Evolutionary conservation across 257 asterid species (phyloP).

Genomic region (Lycium barbarum): DNA sequence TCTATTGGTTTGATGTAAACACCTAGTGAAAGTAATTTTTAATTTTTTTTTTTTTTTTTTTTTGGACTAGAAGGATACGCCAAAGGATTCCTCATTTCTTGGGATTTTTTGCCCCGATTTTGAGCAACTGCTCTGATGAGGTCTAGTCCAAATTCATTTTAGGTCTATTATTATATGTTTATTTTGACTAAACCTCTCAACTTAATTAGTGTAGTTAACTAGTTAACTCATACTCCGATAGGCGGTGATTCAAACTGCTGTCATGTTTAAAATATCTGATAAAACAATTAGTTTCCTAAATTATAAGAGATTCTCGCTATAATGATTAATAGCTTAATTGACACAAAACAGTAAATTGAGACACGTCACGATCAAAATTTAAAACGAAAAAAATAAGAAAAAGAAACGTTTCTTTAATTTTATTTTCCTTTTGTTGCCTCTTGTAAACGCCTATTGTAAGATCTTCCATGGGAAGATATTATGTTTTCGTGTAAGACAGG

Average conservation of each 20-base stretch:
- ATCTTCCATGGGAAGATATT: neutral
- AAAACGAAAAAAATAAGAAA: neutral
- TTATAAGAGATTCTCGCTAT: neutral
- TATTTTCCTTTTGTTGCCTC: neutral
- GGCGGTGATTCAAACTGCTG: neutral
- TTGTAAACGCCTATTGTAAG: neutral
- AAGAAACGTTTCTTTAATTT: neutral
- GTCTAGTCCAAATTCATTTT: neutral
- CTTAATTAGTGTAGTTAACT: neutral
- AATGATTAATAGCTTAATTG: neutral
- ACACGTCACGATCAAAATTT: neutral
- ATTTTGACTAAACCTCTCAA: neutral
- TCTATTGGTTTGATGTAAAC: too few relatives aligned
- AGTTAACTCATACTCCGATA: neutral
- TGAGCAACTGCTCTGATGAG: neutral
- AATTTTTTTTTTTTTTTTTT: neutral
- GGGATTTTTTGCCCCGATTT: neutral
- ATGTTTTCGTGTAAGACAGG: too few relatives aligned
- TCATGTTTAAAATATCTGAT: neutral
- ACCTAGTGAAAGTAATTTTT: too few relatives aligned
- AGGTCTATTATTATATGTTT: neutral
- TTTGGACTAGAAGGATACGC: neutral
- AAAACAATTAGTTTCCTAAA: neutral
- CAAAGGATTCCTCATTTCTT: slow-evolving; percentile 13
- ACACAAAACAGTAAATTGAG: neutral